Percentiles rank a stretch among this genome's conserved stretches.
These are phyloP conservation scores for Diutina sp. DNA, from an alignment of 1,139 yeast genomes.

Conservation along the genomic window DNA sequence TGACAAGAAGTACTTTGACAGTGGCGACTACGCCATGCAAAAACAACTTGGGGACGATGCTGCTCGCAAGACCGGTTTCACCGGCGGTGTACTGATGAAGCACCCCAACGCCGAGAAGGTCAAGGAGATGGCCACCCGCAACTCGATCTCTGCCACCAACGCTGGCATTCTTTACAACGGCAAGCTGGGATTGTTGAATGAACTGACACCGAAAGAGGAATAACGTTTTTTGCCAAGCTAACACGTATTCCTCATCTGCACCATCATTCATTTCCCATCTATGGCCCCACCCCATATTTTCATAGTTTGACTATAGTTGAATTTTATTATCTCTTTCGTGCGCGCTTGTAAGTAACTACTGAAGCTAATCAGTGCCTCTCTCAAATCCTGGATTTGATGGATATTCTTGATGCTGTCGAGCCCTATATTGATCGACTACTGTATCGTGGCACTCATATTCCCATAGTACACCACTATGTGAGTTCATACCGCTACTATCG, in stretches of 20 bases:
- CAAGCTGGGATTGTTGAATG: conserved; percentile 33
- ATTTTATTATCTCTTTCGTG: neutral
- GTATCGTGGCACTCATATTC: neutral
- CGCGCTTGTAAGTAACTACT: neutral
- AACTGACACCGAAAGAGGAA: conserved; percentile 19
- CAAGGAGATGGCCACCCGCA: conserved; percentile 33
- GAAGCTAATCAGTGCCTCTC: neutral
- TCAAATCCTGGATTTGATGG: neutral
- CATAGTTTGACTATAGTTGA: neutral
- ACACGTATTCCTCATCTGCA: neutral
- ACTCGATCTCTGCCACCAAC: conserved; percentile 32
- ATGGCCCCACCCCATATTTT: neutral
- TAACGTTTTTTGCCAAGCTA: conserved; percentile 3
- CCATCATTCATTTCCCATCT: neutral
- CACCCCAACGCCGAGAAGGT: conserved; percentile 39
- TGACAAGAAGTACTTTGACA: conserved; percentile 90
- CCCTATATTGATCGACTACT: neutral
- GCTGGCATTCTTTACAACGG: conserved; percentile 34
- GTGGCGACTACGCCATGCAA: conserved; percentile 95
- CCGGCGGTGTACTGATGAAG: conserved; percentile 21
- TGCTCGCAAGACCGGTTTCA: conserved; percentile 1
- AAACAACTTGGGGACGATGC: conserved; percentile 16
- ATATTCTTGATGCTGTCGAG: neutral
- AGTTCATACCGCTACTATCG: neutral
- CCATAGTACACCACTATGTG: neutral